phyloP scores from a whole-genome alignment of 768 basidiomycete genomes.

The Paxillus ammoniavirescens region DNA sequence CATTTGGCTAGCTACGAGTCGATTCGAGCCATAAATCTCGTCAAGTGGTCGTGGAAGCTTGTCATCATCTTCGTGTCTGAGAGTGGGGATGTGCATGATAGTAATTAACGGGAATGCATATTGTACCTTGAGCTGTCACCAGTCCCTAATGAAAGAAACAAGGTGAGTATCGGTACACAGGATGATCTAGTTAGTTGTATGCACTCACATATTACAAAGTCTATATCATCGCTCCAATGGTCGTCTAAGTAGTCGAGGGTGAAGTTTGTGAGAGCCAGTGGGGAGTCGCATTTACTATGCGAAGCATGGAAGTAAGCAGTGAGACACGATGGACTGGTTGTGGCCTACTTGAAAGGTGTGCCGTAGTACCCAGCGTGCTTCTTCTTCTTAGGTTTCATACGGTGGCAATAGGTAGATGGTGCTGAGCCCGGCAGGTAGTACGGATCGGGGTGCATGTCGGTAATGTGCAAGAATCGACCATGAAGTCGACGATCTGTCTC shows the following conservation, averaged over 20 bases:
- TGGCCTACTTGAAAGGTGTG: slow-evolving; percentile 60
- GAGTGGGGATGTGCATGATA: not conserved
- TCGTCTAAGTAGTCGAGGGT: slow-evolving; percentile 79
- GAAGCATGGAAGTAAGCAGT: not conserved
- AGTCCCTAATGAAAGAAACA: slow-evolving; percentile 49
- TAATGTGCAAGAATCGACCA: slow-evolving; percentile 79
- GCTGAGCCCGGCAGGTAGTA: slow-evolving; percentile 54
- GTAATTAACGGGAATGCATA: not conserved
- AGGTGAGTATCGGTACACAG: not conserved
- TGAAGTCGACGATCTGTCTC: slow-evolving; percentile 46
- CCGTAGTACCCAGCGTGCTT: slow-evolving; percentile 62
- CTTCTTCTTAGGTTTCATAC: slow-evolving; percentile 52
- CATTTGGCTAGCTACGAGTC: slow-evolving; percentile 67
- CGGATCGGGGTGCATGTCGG: slow-evolving; percentile 83
- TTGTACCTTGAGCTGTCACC: slow-evolving; percentile 70
- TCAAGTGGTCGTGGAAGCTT: slow-evolving; percentile 73
- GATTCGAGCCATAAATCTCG: slow-evolving; percentile 80
- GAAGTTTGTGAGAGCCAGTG: slow-evolving; percentile 71
- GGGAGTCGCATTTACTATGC: slow-evolving; percentile 76
- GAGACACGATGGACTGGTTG: not conserved
- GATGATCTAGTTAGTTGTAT: not conserved
- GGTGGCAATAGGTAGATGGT: slow-evolving; percentile 66
- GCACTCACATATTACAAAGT: slow-evolving; percentile 82
- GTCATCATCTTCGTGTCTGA: slow-evolving; percentile 83
- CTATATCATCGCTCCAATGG: slow-evolving; percentile 80